Evolutionary conservation across 2,329 filamentous ascomycete species (phyloP), one percentile per base, ranked within the genome.

Genomic region (Aspergillus neoniger): DNA sequence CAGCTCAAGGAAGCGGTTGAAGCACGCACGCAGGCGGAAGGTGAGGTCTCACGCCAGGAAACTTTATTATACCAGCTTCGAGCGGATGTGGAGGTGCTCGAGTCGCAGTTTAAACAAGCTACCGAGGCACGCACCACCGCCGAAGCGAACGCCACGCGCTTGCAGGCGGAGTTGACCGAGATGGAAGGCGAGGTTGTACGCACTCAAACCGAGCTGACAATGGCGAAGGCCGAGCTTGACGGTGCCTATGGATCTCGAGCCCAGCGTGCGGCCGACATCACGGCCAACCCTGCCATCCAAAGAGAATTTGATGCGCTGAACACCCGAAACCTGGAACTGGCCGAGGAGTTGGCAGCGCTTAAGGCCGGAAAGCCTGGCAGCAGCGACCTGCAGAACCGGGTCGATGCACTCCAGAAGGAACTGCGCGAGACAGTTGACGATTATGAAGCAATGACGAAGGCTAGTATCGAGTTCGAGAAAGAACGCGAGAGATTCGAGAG

Each of bases 161-260:
- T 81, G 55, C 81, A 83, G 59, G 72, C 74, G n/a, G 83, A 85
- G 65, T 74, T 83, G 69, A 74, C 79, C 6, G 76, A 78, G 6
- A 77, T 89, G 39, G 87, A 89, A 70, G 80, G 83, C 58, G 85
- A 90, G 69, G 81, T 90, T 54, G 86, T 89, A 3, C 82, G 85
- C 55, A 79, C 89, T 5, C 87, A 87, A 38, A 91, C 88, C 2
- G 88, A 98, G 79, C 84, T 98, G 44, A 96, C 94, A n/a, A 89
- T 98, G 67, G 92, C 91, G 25, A 86, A 88, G 71, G 91, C 93
- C 56, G 94, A 98, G 75, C 90, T 98, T 25, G 95, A 96, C 69
- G 92, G 92, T 63, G 96, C 96, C 72, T 97, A 98, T 72, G 95
- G 95, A 43, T 85, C 83, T n/a, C 82, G 88, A 55, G 84, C 86